A percentile compares a stretch with the other conserved stretches of the same genome.
phyloP scores from a whole-genome alignment of 768 basidiomycete species.

The Tricholoma flavovirens region DNA sequence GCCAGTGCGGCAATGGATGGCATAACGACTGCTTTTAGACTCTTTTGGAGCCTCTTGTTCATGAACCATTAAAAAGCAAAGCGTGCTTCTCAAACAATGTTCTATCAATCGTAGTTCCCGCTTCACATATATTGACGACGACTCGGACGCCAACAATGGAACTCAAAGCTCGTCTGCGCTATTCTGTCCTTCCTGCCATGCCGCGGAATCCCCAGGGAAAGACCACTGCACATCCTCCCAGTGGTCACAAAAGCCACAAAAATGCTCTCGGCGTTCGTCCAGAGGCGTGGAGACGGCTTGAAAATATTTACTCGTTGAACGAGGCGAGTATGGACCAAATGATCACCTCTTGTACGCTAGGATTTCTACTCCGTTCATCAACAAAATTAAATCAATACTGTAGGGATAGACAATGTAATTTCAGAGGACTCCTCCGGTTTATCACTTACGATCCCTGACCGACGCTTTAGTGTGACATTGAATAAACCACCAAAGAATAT shows the following conservation, averaged over 20 bases:
- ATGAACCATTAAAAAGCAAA: neutral
- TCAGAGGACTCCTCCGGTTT: conserved; percentile 22
- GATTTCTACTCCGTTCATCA: neutral
- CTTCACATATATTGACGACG: neutral
- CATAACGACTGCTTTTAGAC: neutral
- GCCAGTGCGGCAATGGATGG: too few relatives aligned
- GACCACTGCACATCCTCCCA: conserved; percentile 28
- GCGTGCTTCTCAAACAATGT: too few relatives aligned
- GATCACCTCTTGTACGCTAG: conserved; percentile 33
- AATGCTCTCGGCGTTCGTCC: conserved; percentile 40
- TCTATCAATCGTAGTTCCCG: neutral
- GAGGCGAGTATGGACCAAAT: conserved; percentile 23
- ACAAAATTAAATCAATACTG: neutral
- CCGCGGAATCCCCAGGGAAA: conserved; percentile 23
- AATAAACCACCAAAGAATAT: conserved; percentile 34
- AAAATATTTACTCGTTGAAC: conserved; percentile 35
- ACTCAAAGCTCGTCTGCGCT: conserved; percentile 41
- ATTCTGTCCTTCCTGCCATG: conserved; percentile 38
- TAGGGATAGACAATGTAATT: conserved; percentile 36
- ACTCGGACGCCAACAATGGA: conserved; percentile 32
- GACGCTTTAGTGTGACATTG: conserved; percentile 17
- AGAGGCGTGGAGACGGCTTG: conserved; percentile 47
- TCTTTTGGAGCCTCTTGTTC: conserved; percentile 3
- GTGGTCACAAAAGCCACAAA: conserved; percentile 40
- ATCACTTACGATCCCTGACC: conserved; percentile 6